Conservation (phyloP, 352 stramenopile genomes). For the Phytophthora macrochlamydospora region DNA sequence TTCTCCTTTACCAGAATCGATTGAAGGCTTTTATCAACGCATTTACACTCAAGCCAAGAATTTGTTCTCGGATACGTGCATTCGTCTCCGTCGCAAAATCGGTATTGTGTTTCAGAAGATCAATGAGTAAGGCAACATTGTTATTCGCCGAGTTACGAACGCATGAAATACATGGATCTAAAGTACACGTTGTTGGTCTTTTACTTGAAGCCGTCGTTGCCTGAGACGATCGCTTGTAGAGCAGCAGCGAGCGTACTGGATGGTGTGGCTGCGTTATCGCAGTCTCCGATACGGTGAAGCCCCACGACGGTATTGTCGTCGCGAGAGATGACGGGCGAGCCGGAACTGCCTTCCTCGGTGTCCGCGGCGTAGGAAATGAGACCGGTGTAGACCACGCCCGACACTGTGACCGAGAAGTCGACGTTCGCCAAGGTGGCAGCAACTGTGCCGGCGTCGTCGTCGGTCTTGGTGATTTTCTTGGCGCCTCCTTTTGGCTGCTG, state of each 20-base stretch:
- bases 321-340: slow-evolving; percentile 58
- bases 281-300: slow-evolving; percentile 78
- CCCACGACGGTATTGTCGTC: slow-evolving; percentile 66
- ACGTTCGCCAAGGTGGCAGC: slow-evolving; percentile 33
- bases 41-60: too few relatives aligned
- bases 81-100: too few relatives aligned
- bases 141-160: not conserved
- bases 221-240: slow-evolving; percentile 28
- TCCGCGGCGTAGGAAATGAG: slow-evolving; percentile 71
- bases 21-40: too few relatives aligned
- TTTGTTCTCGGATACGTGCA: too few relatives aligned
- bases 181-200: slow-evolving; percentile 4
- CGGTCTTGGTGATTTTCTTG: slow-evolving; percentile 61
- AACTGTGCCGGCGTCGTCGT: slow-evolving; percentile 35
- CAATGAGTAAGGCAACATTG: too few relatives aligned
- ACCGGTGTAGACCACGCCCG: slow-evolving; percentile 32
- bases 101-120: not conserved
- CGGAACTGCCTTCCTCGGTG: slow-evolving; percentile 67
- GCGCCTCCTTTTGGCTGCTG: slow-evolving; percentile 61
- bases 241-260: slow-evolving; percentile 24
- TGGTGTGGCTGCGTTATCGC: slow-evolving; percentile 56
- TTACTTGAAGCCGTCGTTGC: slow-evolving; percentile 44
- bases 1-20: too few relatives aligned
- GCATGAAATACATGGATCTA: not conserved
- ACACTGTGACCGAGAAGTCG: slow-evolving; percentile 41